phyloP scores from a whole-genome alignment of 345 rosid genomes.

The Dipteronia sinensis region DNA sequence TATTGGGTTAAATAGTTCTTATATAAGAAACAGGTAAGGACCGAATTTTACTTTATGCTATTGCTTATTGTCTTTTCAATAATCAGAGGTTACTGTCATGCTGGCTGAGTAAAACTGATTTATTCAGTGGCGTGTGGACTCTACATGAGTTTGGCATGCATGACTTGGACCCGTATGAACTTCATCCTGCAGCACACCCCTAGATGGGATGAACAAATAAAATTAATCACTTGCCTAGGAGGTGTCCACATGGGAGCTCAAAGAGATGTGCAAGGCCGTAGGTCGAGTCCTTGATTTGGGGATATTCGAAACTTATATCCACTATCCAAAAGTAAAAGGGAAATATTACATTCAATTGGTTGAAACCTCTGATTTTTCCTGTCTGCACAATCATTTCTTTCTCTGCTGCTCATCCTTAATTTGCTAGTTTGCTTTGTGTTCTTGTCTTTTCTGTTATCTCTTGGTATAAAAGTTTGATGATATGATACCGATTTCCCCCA shows the following conservation, averaged over 20 bases:
- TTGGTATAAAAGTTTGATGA: background rate
- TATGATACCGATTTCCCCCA: background rate
- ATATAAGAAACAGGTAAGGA: too few relatives aligned
- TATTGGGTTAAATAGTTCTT: background rate
- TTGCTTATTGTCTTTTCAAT: background rate
- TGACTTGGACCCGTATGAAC: conserved; percentile 5
- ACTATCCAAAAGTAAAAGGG: background rate
- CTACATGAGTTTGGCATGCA: background rate
- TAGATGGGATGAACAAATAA: background rate
- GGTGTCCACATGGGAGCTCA: background rate
- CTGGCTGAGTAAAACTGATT: background rate
- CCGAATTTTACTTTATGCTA: background rate
- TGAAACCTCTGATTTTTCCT: background rate
- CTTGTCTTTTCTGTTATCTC: background rate
- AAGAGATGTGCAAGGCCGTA: background rate
- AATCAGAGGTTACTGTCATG: background rate
- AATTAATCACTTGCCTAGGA: background rate
- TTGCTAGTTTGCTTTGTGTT: background rate
- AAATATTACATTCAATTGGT: background rate
- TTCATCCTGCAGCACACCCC: background rate
- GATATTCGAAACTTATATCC: background rate
- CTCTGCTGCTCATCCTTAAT: too few relatives aligned
- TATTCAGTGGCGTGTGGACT: conserved; percentile 4
- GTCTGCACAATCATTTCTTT: background rate
- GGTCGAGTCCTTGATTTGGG: background rate